These are phyloP conservation scores for Glebionis coronaria DNA, from an alignment of 129 eudicot genomes.

Conservation along the genomic window DNA sequence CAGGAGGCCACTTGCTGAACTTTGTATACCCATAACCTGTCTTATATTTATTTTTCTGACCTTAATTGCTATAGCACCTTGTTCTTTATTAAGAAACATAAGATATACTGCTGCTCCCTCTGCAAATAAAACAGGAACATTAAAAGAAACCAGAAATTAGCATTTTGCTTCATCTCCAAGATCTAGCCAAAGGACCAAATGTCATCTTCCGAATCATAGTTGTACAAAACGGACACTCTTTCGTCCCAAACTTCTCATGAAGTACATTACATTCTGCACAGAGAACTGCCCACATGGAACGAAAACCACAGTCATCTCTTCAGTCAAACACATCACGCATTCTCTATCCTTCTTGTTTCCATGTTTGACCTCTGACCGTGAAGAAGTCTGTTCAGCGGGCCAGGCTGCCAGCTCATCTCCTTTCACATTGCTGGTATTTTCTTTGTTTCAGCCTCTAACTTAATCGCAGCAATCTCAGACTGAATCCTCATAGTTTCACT, in stretches of 20 bases:
- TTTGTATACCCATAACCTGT: slow-evolving; percentile 5
- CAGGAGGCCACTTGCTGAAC: slow-evolving; percentile 3
- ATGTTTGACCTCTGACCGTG: background rate
- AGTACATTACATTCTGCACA: slow-evolving; percentile 45
- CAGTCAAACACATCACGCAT: slow-evolving; percentile 70
- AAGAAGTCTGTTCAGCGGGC: slow-evolving; percentile 11
- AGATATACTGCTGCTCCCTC: background rate
- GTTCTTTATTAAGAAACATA: background rate
- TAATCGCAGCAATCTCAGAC: slow-evolving; percentile 34
- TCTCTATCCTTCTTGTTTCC: slow-evolving; percentile 35
- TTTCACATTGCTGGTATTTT: slow-evolving; percentile 33
- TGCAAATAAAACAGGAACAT: slow-evolving; percentile 4
- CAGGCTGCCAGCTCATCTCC: slow-evolving; percentile 23
- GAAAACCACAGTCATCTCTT: slow-evolving; percentile 58
- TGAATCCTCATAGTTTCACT: slow-evolving; percentile 33
- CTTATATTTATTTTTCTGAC: slow-evolving; percentile 12
- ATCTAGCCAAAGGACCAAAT: slow-evolving; percentile 29
- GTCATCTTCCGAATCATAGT: slow-evolving; percentile 48
- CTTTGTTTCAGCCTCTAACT: slow-evolving; percentile 33
- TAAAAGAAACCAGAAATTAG: background rate
- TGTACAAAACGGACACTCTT: slow-evolving; percentile 71
- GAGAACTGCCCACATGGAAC: slow-evolving; percentile 75
- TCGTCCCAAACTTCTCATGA: slow-evolving; percentile 57
- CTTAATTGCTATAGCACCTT: background rate
- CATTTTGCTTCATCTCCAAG: slow-evolving; percentile 12